Evolutionary conservation across 352 stramenopile species (phyloP).

Genomic region (Phytophthora tubulina): DNA sequence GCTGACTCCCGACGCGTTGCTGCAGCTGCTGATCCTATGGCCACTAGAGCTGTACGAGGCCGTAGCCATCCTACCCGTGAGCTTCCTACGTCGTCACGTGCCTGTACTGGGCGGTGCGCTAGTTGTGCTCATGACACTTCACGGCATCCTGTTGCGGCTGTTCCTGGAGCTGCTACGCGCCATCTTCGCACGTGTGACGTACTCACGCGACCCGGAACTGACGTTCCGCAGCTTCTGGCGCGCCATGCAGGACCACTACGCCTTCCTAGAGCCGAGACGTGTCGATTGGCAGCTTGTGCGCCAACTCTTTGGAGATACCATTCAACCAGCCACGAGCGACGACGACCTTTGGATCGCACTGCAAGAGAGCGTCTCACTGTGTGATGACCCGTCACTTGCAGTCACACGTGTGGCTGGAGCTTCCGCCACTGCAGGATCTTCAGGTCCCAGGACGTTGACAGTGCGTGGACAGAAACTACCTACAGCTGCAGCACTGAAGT

Average conservation of each 20-base stretch:
- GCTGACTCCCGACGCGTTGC: conserved; percentile 53
- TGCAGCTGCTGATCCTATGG: conserved; percentile 67
- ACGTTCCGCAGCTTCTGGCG: conserved; percentile 84
- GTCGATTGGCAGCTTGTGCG: conserved; percentile 79
- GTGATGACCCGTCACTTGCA: conserved; percentile 71
- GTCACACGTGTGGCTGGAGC: conserved; percentile 43
- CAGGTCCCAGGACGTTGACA: conserved; percentile 35
- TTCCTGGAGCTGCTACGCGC: conserved; percentile 71
- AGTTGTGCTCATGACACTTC: conserved; percentile 81
- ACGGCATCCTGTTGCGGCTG: conserved; percentile 76
- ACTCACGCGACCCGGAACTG: conserved; percentile 65
- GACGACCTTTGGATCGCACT: conserved; percentile 86
- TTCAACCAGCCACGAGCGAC: conserved; percentile 68
- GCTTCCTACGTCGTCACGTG: conserved; percentile 79
- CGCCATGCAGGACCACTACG: conserved; percentile 76
- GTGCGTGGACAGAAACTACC: conserved; percentile 48
- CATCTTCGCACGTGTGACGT: conserved; percentile 77
- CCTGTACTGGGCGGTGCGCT: conserved; percentile 76
- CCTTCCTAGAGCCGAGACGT: conserved; percentile 54
- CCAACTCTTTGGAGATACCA: conserved; percentile 75
- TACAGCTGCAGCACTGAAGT: conserved; percentile 39
- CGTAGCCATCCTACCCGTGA: conserved; percentile 77
- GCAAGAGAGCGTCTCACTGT: conserved; percentile 77
- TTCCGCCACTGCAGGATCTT: background rate
- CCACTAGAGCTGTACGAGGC: conserved; percentile 83